Base-by-base conservation (phyloP, 768 basidiomycete genomes). In the Exidia glandulosa region DNA sequence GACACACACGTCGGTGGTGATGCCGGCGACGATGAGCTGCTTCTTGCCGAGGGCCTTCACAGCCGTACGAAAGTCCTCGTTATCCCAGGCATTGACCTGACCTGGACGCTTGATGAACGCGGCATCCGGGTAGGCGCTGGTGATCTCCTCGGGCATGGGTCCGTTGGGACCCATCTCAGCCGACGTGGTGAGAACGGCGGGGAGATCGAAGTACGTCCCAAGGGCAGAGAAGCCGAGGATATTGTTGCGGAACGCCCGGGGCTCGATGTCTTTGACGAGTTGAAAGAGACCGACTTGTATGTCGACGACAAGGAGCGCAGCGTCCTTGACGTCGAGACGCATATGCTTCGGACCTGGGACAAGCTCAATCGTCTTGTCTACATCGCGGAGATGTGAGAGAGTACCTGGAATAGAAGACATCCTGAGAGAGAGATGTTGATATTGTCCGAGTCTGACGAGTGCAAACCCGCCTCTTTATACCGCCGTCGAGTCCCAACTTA, bases 61-160 rank as follows among this genome's bases (percentile, higher is more conserved):
- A 25, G 79, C 79, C 2, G 67, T 69, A 34, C 75, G 70, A 71
- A 81, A 79, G 58, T 78, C 77, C 4, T 67, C 60, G 64, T 77
- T 79, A 63, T 81, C 78, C 79, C 79, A 81, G 9, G 79, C 79
- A 58, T 81, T 69, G 16, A 81, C 79, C 64, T 81, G 77, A 2
- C 77, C 79, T 25, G 75, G 67, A 14, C 79, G 72, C 67, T 75
- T 76, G 70, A 80, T 76, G 61, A 73, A 65, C 14, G 77, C 71
- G 0, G 76, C 76, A 57, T 76, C 64, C 1, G 77, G 75, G 60
- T 80, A 74, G 75, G 79, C 74, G 1, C 69, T 74, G 19, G 73
- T 27, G 37, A 81, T 74, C 61, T 79, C 79, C 60, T 69, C 68
- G 14, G 76, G 77, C 7, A 80, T 68, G 3, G 77, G 78, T 2